Base-by-base conservation (phyloP, 73 alveolate genomes). In the Durusdinium trenchii region DNA sequence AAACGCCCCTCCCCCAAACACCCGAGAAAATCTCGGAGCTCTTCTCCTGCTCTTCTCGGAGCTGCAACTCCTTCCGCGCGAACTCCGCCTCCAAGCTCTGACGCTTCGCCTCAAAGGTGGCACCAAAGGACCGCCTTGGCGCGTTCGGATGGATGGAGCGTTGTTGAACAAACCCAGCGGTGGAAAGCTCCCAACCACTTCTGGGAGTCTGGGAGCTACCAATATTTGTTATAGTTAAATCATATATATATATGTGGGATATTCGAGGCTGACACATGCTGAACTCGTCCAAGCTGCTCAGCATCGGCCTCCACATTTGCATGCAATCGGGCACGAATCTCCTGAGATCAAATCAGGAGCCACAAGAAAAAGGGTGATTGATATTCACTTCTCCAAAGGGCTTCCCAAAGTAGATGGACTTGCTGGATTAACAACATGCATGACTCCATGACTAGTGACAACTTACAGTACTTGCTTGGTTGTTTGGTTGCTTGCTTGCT, bases 21-120 rank as follows among this genome's bases (percentile, higher is more conserved):
- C n/a, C n/a, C n/a, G n/a, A n/a, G n/a, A n/a, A n/a, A n/a, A n/a
- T n/a, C n/a, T n/a, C n/a, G n/a, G n/a, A n/a, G n/a, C n/a, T n/a
- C n/a, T n/a, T n/a, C 94, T n/a, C 94, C 94, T 84, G 94, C 52
- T 84, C 94, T 40, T 35, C 73, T 20, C 62, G 38, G 36, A 84
- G 94, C 52, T 84, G 42, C 52, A n/a, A 75, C 75, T 84, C 94
- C 54, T 84, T 84, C 36, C 52, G 73, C 3, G 75, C 76, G 40
- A 51, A 51, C 35, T 84, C 94, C 52, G 50, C 78, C 38, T 84
- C 94, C 76, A 84, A 9, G 76, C 75, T 51, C 36, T 18, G 54
- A 3, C 52, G 48, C 52, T 51, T 48, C 69, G 94, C 73, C 6
- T 48, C 94, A 73, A 73, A 84, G 42, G 76, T 51, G 54, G 94